Conservation (phyloP, 768 basidiomycete genomes). For the Macrocybe gigantea region DNA sequence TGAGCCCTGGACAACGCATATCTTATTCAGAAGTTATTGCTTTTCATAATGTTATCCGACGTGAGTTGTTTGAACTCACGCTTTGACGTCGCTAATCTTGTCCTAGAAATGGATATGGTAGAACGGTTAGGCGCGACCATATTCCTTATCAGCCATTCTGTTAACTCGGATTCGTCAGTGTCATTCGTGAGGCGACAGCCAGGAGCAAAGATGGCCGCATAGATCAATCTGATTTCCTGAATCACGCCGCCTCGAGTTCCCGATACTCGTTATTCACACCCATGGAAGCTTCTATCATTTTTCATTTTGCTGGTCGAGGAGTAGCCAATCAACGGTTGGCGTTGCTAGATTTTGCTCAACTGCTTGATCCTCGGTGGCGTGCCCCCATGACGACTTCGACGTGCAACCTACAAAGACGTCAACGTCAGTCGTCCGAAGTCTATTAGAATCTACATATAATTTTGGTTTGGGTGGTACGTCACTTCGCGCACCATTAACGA, state of each 20-base stretch:
- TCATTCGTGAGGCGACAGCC: constrained; percentile 84
- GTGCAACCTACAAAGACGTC: constrained; percentile 20
- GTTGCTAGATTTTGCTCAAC: constrained; percentile 85
- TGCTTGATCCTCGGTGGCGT: constrained; percentile 87
- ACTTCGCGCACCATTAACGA: not conserved
- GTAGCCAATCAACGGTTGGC: constrained; percentile 64
- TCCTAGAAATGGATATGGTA: constrained; percentile 90
- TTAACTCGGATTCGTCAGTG: constrained; percentile 32
- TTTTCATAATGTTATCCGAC: constrained; percentile 94
- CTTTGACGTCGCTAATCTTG: not conserved
- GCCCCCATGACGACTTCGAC: constrained; percentile 51
- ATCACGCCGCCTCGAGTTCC: constrained; percentile 79
- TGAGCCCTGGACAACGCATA: constrained; percentile 86
- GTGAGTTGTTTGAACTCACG: constrained; percentile 31
- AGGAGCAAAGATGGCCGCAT: constrained; percentile 95
- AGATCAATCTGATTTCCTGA: constrained; percentile 91
- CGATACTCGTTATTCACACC: constrained; percentile 95
- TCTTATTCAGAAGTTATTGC: constrained; percentile 95
- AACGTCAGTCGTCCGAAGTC: constrained; percentile 43
- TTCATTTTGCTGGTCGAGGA: constrained; percentile 93
- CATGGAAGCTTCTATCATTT: constrained; percentile 97
- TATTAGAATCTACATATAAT: constrained; percentile 75
- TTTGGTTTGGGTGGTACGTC: constrained; percentile 77
- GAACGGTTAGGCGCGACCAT: constrained; percentile 52
- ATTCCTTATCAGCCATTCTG: constrained; percentile 4